Base-by-base conservation (phyloP, 1,139 yeast genomes). In the Saccharomyces hybrid region DNA sequence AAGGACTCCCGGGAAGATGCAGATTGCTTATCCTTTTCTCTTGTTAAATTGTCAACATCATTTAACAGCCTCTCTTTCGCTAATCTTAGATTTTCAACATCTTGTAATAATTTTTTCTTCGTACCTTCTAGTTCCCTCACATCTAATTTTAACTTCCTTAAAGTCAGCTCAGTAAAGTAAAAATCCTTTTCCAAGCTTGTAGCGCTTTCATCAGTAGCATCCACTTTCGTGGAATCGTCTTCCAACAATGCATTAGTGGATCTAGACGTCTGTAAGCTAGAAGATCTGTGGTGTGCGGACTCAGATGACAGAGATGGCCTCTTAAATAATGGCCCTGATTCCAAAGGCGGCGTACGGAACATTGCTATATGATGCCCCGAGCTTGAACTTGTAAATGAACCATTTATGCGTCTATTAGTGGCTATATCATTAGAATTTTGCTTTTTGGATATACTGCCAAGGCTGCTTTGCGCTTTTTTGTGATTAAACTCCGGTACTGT, bases 91-190 rank as follows among this genome's bases (percentile, higher is more conserved):
- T 51, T 57, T 47, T 66, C 67, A 14, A 67, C 57, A 26, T 67
- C 70, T 16, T 53, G 48, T 5, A 54, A 51, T 42, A 67, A 42
- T 46, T 64, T 64, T 25, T 56, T 48, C 49, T 63, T 65, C 23
- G 62, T 61, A 2, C 59, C 51, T 34, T 66, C 72, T 56, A 73
- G 56, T 50, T 66, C 71, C 38, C 65, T 59, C 5, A 73, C 59
- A 54, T 73, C 76, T 44, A 64, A 56, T 48, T 67, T 66, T 53
- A 72, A 54, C 16, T 67, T 65, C 48, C 75, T 66, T 34, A 72
- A 55, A 16, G 64, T 64, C 42, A 71, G 54, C 50, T 71, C 74
- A 11, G 62, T 55, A 16, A 41, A 27, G 28, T 16, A 47, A 7
- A 28, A 38, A 14, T 48, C 51, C 11, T 28, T 16, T 9, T 49